These are phyloP conservation scores for Aspergillus nanangensis DNA, from an alignment of 495 filamentous ascomycete genomes.

Conservation along the genomic window DNA sequence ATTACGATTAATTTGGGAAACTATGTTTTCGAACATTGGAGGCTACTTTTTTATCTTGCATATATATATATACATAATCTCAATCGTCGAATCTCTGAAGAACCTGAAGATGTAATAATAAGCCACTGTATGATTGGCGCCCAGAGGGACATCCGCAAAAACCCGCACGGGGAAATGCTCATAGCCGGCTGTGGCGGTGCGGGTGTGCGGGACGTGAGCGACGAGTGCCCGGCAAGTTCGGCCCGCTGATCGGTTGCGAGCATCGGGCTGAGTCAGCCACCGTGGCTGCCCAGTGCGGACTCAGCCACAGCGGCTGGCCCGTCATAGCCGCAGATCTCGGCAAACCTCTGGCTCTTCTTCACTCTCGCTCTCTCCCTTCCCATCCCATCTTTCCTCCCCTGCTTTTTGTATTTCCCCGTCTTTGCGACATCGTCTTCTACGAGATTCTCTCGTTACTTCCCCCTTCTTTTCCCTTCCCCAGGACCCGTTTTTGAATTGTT, in stretches of 20 bases:
- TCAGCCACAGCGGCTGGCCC: conserved; percentile 14
- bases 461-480: conserved; percentile 12
- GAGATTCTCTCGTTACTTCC: not conserved
- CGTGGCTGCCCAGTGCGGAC: conserved; percentile 1
- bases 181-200: conserved; percentile 23
- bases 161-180: conserved; percentile 22
- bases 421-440: too few species aligned
- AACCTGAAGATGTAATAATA: too few species aligned
- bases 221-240: conserved; percentile 10
- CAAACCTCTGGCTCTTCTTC: conserved; percentile 10
- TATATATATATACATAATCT: too few species aligned
- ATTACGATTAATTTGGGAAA: too few species aligned
- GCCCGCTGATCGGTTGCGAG: conserved; percentile 4
- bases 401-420: too few species aligned
- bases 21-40: too few species aligned
- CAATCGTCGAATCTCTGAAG: too few species aligned
- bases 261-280: conserved; percentile 9
- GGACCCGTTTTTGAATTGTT: too few species aligned
- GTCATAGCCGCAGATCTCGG: conserved; percentile 23
- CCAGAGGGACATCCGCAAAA: conserved; percentile 16
- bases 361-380: conserved; percentile 11
- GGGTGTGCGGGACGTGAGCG: not conserved
- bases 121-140: conserved; percentile 11
- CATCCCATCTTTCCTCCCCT: conserved; percentile 2
- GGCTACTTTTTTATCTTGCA: too few species aligned